A percentile compares a stretch with the other conserved stretches of the same genome.
Evolutionary conservation across 345 rosid species (phyloP).

Genomic region (Eucalyptus pauciflora): DNA sequence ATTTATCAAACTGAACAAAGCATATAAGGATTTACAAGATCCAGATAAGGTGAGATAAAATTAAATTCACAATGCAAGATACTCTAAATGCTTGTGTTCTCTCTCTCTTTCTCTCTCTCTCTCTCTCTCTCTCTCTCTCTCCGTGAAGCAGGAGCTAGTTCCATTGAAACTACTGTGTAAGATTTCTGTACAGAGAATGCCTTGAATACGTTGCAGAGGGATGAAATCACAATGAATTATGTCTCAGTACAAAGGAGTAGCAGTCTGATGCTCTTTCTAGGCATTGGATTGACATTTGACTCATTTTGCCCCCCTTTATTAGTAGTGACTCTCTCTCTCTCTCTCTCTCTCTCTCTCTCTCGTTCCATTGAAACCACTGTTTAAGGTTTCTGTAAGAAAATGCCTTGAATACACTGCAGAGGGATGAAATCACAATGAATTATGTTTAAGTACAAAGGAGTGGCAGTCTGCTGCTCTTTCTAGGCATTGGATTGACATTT

Average conservation of each 20-base stretch:
- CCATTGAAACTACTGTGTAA: background rate
- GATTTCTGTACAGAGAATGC: background rate
- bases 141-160: background rate
- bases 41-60: conserved; percentile 59
- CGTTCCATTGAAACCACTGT: background rate
- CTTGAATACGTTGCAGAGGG: background rate
- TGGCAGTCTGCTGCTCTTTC: background rate
- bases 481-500: background rate
- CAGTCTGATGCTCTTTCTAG: background rate
- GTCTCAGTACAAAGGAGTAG: background rate
- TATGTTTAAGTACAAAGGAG: background rate
- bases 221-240: background rate
- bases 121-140: background rate
- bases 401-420: background rate
- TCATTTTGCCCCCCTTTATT: background rate
- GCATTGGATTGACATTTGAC: background rate
- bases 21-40: conserved; percentile 89
- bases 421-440: background rate
- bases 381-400: background rate
- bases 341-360: no score
- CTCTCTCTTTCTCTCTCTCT: background rate
- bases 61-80: background rate
- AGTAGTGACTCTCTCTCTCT: background rate
- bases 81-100: background rate
- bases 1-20: conserved; percentile 71